Percentiles rank a stretch among this genome's conserved stretches.
Evolutionary conservation across 257 asterid genomes (phyloP).

Genomic region (Forsythia viridissima): DNA sequence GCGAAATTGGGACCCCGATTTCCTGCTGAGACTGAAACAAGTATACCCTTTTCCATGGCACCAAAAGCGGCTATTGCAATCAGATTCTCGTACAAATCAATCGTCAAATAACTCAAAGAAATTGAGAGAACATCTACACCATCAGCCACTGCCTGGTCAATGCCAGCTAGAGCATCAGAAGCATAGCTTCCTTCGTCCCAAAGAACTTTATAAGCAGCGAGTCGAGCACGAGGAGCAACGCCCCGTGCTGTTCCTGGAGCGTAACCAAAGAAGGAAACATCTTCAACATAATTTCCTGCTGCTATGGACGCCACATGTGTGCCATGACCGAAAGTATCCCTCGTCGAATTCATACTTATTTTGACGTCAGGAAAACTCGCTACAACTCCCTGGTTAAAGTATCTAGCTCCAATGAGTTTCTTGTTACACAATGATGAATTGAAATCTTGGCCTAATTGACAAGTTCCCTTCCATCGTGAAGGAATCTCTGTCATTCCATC

Average conservation of each 20-base stretch:
- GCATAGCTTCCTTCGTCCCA: conserved; percentile 49
- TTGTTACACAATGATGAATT: conserved; percentile 51
- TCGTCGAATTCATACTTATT: conserved; percentile 47
- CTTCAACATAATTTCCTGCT: conserved; percentile 48
- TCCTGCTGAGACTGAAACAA: conserved; percentile 68
- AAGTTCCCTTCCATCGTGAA: conserved; percentile 54
- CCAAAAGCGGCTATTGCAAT: conserved; percentile 61
- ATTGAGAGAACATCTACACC: conserved; percentile 57
- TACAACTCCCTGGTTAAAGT: conserved; percentile 44
- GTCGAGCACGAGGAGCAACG: conserved; percentile 48
- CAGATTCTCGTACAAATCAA: conserved; percentile 48
- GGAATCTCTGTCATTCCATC: conserved; percentile 54
- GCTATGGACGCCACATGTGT: conserved; percentile 51
- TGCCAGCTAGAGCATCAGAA: conserved; percentile 59
- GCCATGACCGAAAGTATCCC: conserved; percentile 52
- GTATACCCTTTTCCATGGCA: conserved; percentile 60
- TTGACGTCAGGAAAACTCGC: conserved; percentile 34
- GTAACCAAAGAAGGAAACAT: conserved; percentile 48
- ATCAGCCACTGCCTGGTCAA: conserved; percentile 65
- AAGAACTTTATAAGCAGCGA: conserved; percentile 54
- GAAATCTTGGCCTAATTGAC: conserved; percentile 50
- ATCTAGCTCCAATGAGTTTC: conserved; percentile 54
- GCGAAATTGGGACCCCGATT: conserved; percentile 32
- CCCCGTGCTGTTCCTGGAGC: conserved; percentile 54
- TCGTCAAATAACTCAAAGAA: conserved; percentile 37